Evolutionary conservation across 106 monocot species (phyloP), one percentile per base, ranked within the genome.

Genomic region (Alisma plantagoaquatica): DNA sequence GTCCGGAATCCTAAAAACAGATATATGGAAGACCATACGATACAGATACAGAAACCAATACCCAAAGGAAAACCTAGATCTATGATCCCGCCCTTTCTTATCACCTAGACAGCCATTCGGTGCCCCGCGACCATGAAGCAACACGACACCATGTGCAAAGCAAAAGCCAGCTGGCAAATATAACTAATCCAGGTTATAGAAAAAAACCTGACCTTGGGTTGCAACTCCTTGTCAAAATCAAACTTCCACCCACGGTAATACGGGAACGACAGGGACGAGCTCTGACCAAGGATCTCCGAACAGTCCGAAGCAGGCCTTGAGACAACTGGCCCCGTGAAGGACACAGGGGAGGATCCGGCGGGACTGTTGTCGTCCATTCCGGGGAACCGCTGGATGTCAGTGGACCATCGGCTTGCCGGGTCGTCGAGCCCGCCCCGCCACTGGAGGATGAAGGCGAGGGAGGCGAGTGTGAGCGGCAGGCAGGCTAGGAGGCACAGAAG

Each of bases 391-490:
- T 71, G 70, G 18, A 21, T 17, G 30, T 76, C 71, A 21, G 64
- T 18, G 35, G 88, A 74, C 84, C 84, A 89, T 5, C 80, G 62
- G 4, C 78, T 62, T 3, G 71, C 54, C 10, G 81, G 84, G 57
- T 96, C 88, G 26, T 89, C 81, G 48, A 83, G 29, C 30, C 80
- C 88, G 5, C 96, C 96, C 29, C 96, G 80, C 96, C 96, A 96
- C 42, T 96, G 96, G 49, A 96, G 96, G 23, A 78, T 59, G 65
- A 96, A 96, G 31, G 96, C 96, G 49, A 96, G 62, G 26, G 65
- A 32, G 14, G 96, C 84, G 14, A 96, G 76, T 0, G 77, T 28
- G 47, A 96, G 70, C 18, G 89, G 89, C 15, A 96, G 65, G 4
- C 59, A 47, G 1, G 96, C 82, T 19, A 96, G 81, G 20, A 96